A percentile compares a stretch with the other conserved stretches of the same genome.
Conservation (phyloP, 2,329 filamentous ascomycete species). For the Bipolaris zeicola region DNA sequence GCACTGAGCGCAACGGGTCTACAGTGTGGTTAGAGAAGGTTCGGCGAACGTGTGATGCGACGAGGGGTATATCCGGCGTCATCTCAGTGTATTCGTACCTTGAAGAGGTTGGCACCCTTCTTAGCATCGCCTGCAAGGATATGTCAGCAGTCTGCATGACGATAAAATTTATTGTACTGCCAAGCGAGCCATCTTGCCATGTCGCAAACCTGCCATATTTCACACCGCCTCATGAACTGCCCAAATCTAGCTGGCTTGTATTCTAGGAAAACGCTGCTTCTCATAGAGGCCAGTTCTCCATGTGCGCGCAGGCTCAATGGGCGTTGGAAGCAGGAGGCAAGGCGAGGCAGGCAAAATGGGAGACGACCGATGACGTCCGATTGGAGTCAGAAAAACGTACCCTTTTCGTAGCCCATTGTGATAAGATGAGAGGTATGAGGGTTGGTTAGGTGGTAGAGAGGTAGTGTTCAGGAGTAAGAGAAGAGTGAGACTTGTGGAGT, state of each 20-base stretch:
- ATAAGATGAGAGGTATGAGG: slow-evolving; percentile 20
- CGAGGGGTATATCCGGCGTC: slow-evolving; percentile 5
- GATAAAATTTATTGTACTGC: slow-evolving; percentile 12
- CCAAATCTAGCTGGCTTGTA: neutral
- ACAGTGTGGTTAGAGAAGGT: slow-evolving; percentile 29
- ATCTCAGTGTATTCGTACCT: slow-evolving; percentile 56
- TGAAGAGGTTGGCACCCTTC: slow-evolving; percentile 99
- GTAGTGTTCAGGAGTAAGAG: neutral
- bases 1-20: slow-evolving; percentile 96
- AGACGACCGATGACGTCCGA: slow-evolving; percentile 38
- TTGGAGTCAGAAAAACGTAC: slow-evolving; percentile 40
- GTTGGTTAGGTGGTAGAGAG: slow-evolving; percentile 9
- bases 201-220: slow-evolving; percentile 36
- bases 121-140: slow-evolving; percentile 75
- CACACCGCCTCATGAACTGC: slow-evolving; percentile 19
- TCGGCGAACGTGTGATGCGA: slow-evolving; percentile 4
- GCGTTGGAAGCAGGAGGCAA: slow-evolving; percentile 4
- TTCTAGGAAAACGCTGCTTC: slow-evolving; percentile 7
- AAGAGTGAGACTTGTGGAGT: slow-evolving; percentile 5
- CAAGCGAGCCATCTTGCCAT: slow-evolving; percentile 22
- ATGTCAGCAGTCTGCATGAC: slow-evolving; percentile 29
- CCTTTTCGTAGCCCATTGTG: slow-evolving; percentile 50
- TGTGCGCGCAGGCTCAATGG: slow-evolving; percentile 36
- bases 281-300: slow-evolving; percentile 10
- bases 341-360: slow-evolving; percentile 18